Evolutionary conservation across 495 filamentous ascomycete species (phyloP), one percentile per base, ranked within the genome.

Genomic region (Penicillium arizonense): DNA sequence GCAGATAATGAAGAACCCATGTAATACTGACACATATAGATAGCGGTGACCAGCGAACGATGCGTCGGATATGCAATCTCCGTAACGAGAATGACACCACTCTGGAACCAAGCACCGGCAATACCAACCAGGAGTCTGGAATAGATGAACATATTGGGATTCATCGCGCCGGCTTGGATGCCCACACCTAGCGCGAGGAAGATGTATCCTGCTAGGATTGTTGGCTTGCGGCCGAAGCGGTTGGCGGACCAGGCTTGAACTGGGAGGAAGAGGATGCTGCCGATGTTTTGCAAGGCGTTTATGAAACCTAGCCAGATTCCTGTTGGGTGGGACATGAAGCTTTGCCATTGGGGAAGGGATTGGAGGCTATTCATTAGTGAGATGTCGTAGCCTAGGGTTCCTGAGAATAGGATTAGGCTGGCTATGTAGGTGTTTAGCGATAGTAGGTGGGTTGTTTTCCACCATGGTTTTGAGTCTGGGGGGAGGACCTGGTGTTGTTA

Each of bases 21-120:
- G 11, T 56, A 51, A 21, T 51, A 62, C 35, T 51, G 33, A 14
- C 74, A 80, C 66, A 83, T 83, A 64, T 82, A 86, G 24, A 85
- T 72, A 24, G 80, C 77, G 18, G 80, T 84, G 56, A 84, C 71
- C 54, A 76, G 74, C 34, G 73, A 79, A 64, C 81, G 81, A 51
- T 85, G 81, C 59, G 82, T 77, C 16, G 82, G 80, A 57, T 87
- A 81, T 37, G 74, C 75, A 30, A 85, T 67, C 64, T 87, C 82
- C 16, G 79, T 82, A 34, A 85, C 69, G 46, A 87, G 68, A 18
- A 56, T 61, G 77, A 79, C 44, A 74, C 80, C 28, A 78, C 77
- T n/a, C 72, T 73, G 33, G 78, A 73, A 62, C 82, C 80, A 34
- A 72, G 76, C 30, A 1, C 53, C 47, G 5, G 52, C 45, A 18